Evolutionary conservation across 495 filamentous ascomycete species (phyloP).

Genomic region (Aspergillus diversus): DNA sequence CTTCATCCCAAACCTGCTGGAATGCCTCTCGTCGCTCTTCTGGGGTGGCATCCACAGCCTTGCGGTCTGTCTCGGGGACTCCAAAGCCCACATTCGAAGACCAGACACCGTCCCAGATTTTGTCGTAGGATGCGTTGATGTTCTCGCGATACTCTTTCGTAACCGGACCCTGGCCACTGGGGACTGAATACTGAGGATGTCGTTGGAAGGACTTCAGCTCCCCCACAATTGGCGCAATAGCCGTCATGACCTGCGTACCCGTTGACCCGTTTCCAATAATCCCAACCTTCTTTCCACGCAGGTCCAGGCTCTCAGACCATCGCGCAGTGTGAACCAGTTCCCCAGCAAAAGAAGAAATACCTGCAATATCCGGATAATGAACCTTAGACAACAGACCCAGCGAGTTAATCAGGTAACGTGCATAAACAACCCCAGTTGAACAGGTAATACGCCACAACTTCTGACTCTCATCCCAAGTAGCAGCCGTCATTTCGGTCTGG

Average conservation of each 20-base stretch:
- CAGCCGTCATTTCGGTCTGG: slow-evolving; percentile 28
- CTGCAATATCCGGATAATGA: background rate
- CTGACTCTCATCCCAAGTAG: background rate
- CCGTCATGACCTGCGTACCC: background rate
- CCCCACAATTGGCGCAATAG: background rate
- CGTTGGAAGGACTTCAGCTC: background rate
- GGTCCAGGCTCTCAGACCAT: background rate
- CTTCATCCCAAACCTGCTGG: slow-evolving; percentile 28
- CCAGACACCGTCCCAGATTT: no score
- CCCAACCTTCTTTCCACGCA: background rate
- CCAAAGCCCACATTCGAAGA: no score
- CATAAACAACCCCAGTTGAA: background rate
- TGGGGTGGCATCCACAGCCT: no score
- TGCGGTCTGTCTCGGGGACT: no score
- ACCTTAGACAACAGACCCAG: background rate
- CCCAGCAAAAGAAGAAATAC: background rate
- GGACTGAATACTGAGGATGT: background rate
- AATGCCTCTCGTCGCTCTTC: slow-evolving; percentile 20
- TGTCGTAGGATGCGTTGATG: slow-evolving; percentile 18
- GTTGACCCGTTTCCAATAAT: background rate
- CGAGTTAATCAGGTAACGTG: background rate
- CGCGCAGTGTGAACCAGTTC: background rate
- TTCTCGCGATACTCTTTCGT: slow-evolving; percentile 4
- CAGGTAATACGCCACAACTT: background rate
- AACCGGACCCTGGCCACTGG: slow-evolving; percentile 17